Evolutionary conservation across 257 asterid genomes (phyloP), one percentile per base, ranked within the genome.

Genomic region (Coffea eugenioides): DNA sequence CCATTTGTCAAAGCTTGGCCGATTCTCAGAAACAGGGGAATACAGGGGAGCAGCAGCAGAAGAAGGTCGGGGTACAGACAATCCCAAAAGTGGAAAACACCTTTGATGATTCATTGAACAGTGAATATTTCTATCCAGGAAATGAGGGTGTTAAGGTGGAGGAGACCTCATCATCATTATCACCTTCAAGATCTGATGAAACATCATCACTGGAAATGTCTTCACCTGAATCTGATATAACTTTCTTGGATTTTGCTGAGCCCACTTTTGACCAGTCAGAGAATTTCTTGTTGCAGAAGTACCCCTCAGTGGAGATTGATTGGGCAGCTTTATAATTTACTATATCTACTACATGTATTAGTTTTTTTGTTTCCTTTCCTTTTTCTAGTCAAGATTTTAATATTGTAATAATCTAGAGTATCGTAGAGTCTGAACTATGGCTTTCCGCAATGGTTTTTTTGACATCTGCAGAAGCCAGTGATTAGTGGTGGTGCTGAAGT

Each of bases 251-350:
- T 65, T 89, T 88, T 71, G 31, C 91, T 31, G 91, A 86, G 85
- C 82, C 89, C 9, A 77, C 83, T 0, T 88, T 87, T 48, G 89
- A 87, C 48, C 89, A 83, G 49, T 83, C 82, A 14, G 89, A 85
- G 8, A 79, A 87, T 73, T 77, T 84, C 81, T 65, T 87, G 82
- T 78, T 94, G 93, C 83, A 85, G 13, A 94, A 94, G 88, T 89
- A 14, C 27, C 98, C 97, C 1, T 94, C 98, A 0, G 91, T 93
- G 84, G 98, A 94, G 95, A 94, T 94, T 76, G 97, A 94, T 88
- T 94, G 98, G 98, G 96, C 90, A 39, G 79, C 98, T 81, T 78
- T 93, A 75, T 87, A 56, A 71, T 81, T 62, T 48, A n/a, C 21
- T 9, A 18, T n/a, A 78, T 45, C 13, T 56, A 23, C n/a, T 76